A percentile compares a stretch with the other conserved stretches of the same genome.
phyloP scores from a whole-genome alignment of 306 rosid species.

The Quercus engelmannii region DNA sequence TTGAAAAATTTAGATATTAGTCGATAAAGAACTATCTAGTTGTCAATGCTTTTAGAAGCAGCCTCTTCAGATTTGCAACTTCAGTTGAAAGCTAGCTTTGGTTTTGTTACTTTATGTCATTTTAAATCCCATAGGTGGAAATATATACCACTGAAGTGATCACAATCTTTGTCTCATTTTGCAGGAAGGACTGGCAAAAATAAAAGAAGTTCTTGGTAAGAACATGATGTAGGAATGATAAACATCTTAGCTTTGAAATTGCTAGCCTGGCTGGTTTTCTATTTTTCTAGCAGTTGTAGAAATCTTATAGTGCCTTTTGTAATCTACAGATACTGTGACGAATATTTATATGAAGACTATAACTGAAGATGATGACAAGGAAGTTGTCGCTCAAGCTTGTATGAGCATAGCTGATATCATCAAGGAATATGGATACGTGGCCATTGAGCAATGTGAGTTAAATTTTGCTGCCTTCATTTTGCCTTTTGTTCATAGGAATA shows the following conservation, averaged over 20 bases:
- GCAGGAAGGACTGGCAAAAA: conserved; percentile 83
- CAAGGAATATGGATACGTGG: no score
- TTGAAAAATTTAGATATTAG: background rate
- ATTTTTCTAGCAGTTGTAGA: background rate
- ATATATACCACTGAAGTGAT: background rate
- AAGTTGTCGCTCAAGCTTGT: no score
- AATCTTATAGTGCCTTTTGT: conserved; percentile 3
- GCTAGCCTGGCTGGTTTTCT: background rate
- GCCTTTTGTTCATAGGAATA: no score
- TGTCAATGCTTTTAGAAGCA: conserved; percentile 3
- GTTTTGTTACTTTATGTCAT: background rate
- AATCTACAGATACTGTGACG: conserved; percentile 72
- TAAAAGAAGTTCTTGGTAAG: conserved; percentile 74
- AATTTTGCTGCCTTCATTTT: no score
- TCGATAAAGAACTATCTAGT: background rate
- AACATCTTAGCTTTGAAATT: conserved; percentile 1
- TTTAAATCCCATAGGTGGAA: background rate
- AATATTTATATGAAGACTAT: conserved; percentile 72
- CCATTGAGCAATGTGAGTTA: no score
- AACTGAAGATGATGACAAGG: conserved; percentile 88
- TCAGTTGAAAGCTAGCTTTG: conserved; percentile 6
- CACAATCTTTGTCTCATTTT: conserved; percentile 27
- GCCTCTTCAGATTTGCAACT: background rate
- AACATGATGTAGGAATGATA: conserved; percentile 12
- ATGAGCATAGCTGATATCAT: no score